Percentiles rank a stretch among this genome's conserved stretches.
Conservation (phyloP, 192 early-diverging fungal species). For the Coemansia sp. region DNA sequence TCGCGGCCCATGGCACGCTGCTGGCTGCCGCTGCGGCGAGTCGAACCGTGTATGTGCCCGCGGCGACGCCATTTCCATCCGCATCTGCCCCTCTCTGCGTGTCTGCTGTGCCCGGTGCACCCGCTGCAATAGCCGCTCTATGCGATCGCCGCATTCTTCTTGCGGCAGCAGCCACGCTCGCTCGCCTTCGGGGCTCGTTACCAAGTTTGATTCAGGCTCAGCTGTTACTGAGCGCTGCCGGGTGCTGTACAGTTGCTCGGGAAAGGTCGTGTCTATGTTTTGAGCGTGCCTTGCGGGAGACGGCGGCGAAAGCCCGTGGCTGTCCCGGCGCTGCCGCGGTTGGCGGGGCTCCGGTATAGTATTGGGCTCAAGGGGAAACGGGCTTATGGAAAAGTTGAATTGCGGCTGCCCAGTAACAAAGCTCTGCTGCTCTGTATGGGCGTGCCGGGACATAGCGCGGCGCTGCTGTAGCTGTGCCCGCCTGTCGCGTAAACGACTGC, state of each 20-base stretch:
- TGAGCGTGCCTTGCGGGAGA: too few species aligned
- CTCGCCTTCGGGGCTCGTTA: neutral
- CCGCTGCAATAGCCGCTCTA: slow-evolving; percentile 32
- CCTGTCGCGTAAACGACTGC: slow-evolving; percentile 1
- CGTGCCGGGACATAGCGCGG: neutral
- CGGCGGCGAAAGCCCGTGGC: too few species aligned
- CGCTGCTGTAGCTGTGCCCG: neutral
- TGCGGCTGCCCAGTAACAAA: slow-evolving; percentile 2
- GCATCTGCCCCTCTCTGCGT: slow-evolving; percentile 3
- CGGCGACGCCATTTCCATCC: slow-evolving; percentile 12
- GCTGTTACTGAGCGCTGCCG: too few species aligned
- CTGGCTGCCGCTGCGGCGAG: neutral
- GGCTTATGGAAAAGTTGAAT: slow-evolving; percentile 3
- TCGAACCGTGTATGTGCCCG: slow-evolving; percentile 29
- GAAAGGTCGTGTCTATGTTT: too few species aligned
- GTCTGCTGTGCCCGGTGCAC: slow-evolving; percentile 28
- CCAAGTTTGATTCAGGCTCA: neutral
- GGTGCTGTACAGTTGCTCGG: too few species aligned
- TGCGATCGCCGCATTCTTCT: slow-evolving; percentile 32
- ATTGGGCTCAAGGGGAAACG: neutral
- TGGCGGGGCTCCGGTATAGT: too few species aligned
- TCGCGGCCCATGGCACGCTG: neutral
- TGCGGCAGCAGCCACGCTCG: slow-evolving; percentile 8
- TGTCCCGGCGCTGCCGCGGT: too few species aligned
- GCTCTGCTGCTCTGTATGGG: neutral